Conservation (phyloP, 164 flowering plant genomes). For the Piper longum region DNA sequence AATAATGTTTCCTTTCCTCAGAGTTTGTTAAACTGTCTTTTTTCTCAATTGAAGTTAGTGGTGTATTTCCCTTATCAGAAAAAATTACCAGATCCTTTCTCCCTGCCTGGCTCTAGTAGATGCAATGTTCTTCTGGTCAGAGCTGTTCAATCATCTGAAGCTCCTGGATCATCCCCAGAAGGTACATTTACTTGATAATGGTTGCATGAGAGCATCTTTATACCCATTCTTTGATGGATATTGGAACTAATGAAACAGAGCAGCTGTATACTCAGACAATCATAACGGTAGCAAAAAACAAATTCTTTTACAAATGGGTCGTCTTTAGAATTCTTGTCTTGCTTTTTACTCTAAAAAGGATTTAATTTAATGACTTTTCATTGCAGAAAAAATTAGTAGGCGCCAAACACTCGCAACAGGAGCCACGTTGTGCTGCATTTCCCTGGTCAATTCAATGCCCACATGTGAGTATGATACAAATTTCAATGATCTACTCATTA, state of each 20-base stretch:
- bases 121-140: slow-evolving; percentile 22
- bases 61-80: slow-evolving; percentile 9
- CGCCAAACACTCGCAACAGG: slow-evolving; percentile 48
- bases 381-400: slow-evolving; percentile 43
- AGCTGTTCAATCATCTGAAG: slow-evolving; percentile 22
- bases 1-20: not conserved
- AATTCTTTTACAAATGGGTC: too few relatives aligned
- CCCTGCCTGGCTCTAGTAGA: slow-evolving; percentile 19
- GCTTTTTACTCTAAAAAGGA: too few relatives aligned
- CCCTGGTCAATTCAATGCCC: slow-evolving; percentile 21
- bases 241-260: too few relatives aligned
- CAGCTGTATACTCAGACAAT: too few relatives aligned
- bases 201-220: too few relatives aligned
- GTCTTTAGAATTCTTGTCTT: too few relatives aligned
- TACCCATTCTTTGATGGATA: too few relatives aligned
- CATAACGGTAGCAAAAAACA: too few relatives aligned
- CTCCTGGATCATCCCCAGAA: slow-evolving; percentile 13
- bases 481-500: not conserved
- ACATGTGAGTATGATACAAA: slow-evolving; percentile 29
- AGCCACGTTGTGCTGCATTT: slow-evolving; percentile 30
- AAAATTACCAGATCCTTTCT: slow-evolving; percentile 19
- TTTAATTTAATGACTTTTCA: not conserved
- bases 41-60: not conserved
- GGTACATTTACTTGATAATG: slow-evolving; percentile 13
- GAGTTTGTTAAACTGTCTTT: not conserved